Conservation (phyloP, 2,329 filamentous ascomycete genomes). For the Ophiobolus disseminans region DNA sequence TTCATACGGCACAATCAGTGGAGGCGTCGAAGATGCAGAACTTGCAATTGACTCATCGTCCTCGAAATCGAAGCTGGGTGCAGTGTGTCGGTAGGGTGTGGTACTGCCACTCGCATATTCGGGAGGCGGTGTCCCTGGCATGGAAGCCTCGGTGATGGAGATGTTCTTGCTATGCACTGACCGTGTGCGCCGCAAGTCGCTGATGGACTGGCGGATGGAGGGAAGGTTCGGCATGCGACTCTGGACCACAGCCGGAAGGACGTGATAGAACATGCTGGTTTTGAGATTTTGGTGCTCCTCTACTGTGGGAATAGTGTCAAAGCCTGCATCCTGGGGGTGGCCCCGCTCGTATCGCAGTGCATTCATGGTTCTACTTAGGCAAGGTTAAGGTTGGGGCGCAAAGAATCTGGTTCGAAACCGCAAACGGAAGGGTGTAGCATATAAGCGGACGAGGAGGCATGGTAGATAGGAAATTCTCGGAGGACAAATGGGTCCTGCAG, state of each 20-base stretch:
- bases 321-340: no score
- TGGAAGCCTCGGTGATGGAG: slow-evolving; percentile 24
- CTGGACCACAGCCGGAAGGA: slow-evolving; percentile 62
- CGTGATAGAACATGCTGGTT: slow-evolving; percentile 59
- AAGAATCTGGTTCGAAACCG: no score
- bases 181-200: slow-evolving; percentile 31
- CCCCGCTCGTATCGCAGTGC: no score
- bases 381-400: no score
- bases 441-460: no score
- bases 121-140: slow-evolving; percentile 48
- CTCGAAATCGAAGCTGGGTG: slow-evolving; percentile 29
- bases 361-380: no score
- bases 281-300: slow-evolving; percentile 18
- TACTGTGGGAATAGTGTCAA: no score
- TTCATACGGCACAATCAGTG: slow-evolving; percentile 34
- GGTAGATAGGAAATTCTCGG: no score
- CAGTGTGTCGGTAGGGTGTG: slow-evolving; percentile 23
- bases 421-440: no score
- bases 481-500: no score
- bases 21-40: slow-evolving; percentile 24
- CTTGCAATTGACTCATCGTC: slow-evolving; percentile 36
- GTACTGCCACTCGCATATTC: slow-evolving; percentile 38
- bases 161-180: slow-evolving; percentile 21
- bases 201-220: slow-evolving; percentile 53
- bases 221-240: slow-evolving; percentile 60